These are phyloP conservation scores for Thelonectria blattea DNA, from an alignment of 2,329 filamentous ascomycete genomes.

Conservation along the genomic window DNA sequence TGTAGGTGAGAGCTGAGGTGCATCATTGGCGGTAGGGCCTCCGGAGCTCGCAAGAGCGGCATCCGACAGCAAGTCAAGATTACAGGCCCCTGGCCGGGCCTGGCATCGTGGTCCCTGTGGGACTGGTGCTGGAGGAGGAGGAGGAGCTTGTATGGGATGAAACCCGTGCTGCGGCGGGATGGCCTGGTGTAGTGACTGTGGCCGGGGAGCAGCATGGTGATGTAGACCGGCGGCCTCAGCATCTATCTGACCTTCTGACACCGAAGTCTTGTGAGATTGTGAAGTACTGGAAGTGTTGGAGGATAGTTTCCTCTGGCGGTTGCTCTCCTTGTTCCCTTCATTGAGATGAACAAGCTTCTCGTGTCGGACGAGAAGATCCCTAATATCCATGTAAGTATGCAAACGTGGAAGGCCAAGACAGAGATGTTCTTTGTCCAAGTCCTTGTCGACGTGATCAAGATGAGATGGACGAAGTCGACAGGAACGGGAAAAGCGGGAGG, in stretches of 20 bases:
- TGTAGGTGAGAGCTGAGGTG: constrained; percentile 47
- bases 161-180: constrained; percentile 43
- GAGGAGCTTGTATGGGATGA: constrained; percentile 47
- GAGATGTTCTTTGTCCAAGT: neutral
- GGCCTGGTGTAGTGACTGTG: constrained; percentile 38
- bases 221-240: constrained; percentile 54
- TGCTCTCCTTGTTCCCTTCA: constrained; percentile 62
- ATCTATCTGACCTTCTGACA: constrained; percentile 55
- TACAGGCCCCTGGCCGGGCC: constrained; percentile 57
- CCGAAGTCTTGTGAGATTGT: constrained; percentile 53
- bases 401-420: constrained; percentile 2
- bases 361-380: constrained; percentile 67
- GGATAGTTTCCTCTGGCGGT: constrained; percentile 58
- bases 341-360: constrained; percentile 70
- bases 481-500: neutral
- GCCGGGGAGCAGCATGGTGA: constrained; percentile 36
- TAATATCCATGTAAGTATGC: constrained; percentile 65
- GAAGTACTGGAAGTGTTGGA: constrained; percentile 49
- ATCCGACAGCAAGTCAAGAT: constrained; percentile 64
- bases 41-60: constrained; percentile 65
- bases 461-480: neutral
- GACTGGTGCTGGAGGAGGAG: constrained; percentile 41
- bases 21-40: constrained; percentile 55
- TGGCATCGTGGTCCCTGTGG: constrained; percentile 55
- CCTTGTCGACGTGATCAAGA: neutral